Percentiles rank a stretch among this genome's conserved stretches.
phyloP scores from a whole-genome alignment of 73 alveolate genomes.

The Tetrahymena thermophila region DNA sequence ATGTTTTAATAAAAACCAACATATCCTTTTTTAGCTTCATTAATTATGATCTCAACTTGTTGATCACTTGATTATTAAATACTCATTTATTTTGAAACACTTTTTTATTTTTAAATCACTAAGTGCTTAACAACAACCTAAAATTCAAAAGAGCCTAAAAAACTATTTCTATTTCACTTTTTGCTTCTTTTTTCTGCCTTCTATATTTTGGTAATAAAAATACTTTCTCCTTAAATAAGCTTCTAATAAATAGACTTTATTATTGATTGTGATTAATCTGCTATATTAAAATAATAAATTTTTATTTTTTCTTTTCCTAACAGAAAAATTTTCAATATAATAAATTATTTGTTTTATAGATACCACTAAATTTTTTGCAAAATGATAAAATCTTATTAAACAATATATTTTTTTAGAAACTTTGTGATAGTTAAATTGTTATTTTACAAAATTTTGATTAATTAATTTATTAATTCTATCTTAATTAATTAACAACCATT shows the following conservation, averaged over 20 bases:
- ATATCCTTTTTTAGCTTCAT: not conserved
- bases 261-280: not conserved
- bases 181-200: not conserved
- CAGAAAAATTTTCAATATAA: not conserved
- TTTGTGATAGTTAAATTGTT: not conserved
- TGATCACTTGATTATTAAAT: not conserved
- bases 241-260: not conserved
- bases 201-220: no score
- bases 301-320: not conserved
- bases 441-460: no score
- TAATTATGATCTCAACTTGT: not conserved
- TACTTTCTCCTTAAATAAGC: not conserved
- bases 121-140: not conserved
- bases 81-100: not conserved
- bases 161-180: not conserved
- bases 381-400: not conserved
- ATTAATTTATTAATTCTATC: not conserved
- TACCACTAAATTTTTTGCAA: not conserved
- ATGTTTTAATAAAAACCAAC: not conserved
- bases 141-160: not conserved
- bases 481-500: no score
- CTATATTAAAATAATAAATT: not conserved
- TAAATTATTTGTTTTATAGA: not conserved
- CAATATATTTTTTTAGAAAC: not conserved
- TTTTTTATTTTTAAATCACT: not conserved